phyloP scores from a whole-genome alignment of 305 asterid species.

The Fraxinus albicans region DNA sequence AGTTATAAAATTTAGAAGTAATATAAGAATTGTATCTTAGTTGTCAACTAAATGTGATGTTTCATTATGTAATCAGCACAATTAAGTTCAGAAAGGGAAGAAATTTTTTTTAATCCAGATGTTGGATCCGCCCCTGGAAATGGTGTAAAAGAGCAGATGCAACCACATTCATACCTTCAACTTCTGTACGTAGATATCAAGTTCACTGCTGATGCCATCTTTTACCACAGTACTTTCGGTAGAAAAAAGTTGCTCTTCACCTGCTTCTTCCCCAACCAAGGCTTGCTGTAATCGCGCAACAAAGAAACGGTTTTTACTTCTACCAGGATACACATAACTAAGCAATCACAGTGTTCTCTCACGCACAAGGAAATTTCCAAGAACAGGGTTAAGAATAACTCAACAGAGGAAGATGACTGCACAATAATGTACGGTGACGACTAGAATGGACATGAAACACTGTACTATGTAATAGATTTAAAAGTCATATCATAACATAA shows the following conservation, averaged over 20 bases:
- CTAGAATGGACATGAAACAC: conserved; percentile 10
- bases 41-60: conserved; percentile 11
- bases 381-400: neutral
- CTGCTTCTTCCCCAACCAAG: conserved; percentile 96
- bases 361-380: neutral
- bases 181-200: conserved; percentile 63
- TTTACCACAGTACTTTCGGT: conserved; percentile 47
- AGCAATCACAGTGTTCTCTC: neutral
- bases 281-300: conserved; percentile 72
- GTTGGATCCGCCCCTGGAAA: neutral
- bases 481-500: conserved; percentile 16
- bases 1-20: neutral
- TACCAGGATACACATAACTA: conserved; percentile 20
- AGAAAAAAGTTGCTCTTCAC: conserved; percentile 83
- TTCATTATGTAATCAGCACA: conserved; percentile 1
- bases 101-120: too few relatives aligned
- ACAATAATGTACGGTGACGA: conserved; percentile 2
- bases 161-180: conserved; percentile 59
- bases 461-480: conserved; percentile 6
- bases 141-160: conserved; percentile 16
- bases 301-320: conserved; percentile 27
- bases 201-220: conserved; percentile 62
- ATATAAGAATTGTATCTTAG: conserved; percentile 1
- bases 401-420: neutral
- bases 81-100: conserved; percentile 10